Evolutionary conservation across 228 moss, liverwort and hornwort genomes (phyloP).

Genomic region (Sphagnum fallax): DNA sequence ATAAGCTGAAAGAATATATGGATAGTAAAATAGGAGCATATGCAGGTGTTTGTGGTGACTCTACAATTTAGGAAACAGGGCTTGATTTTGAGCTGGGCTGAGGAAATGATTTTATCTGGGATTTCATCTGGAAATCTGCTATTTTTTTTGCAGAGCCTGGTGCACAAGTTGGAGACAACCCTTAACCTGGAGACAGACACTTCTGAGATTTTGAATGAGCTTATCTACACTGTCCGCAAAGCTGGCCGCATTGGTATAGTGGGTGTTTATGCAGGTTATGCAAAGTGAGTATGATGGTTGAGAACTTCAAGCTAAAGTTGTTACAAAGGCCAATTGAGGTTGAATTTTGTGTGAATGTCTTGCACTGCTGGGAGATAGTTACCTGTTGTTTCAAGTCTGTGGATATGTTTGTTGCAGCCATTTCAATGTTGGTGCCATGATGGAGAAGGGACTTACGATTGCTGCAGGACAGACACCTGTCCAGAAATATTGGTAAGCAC

Average conservation of each 20-base stretch:
- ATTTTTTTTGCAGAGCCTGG: slow-evolving; percentile 9
- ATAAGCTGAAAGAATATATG: too few species aligned
- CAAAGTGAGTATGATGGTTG: slow-evolving; percentile 25
- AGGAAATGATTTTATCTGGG: too few species aligned
- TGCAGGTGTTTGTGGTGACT: too few species aligned
- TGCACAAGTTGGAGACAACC: slow-evolving; percentile 46
- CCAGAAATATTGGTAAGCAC: slow-evolving; percentile 60
- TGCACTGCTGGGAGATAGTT: too few species aligned
- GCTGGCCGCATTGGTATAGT: slow-evolving; percentile 60
- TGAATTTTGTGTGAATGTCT: too few species aligned
- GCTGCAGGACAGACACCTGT: slow-evolving; percentile 65
- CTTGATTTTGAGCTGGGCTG: too few species aligned
- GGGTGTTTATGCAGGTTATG: slow-evolving; percentile 68
- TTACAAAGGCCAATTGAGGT: too few species aligned
- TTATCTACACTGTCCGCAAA: slow-evolving; percentile 67
- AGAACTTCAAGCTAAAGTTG: too few species aligned
- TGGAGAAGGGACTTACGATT: slow-evolving; percentile 66
- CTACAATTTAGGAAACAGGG: too few species aligned
- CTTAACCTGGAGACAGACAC: slow-evolving; percentile 54
- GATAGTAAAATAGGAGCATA: too few species aligned
- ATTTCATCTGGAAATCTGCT: too few species aligned
- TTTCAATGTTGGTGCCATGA: slow-evolving; percentile 59
- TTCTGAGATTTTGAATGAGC: slow-evolving; percentile 65
- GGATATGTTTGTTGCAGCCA: slow-evolving; percentile 25
- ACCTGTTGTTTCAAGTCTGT: too few species aligned